These are phyloP conservation scores for Tagetes patula DNA, from an alignment of 129 eudicot species.

Conservation along the genomic window DNA sequence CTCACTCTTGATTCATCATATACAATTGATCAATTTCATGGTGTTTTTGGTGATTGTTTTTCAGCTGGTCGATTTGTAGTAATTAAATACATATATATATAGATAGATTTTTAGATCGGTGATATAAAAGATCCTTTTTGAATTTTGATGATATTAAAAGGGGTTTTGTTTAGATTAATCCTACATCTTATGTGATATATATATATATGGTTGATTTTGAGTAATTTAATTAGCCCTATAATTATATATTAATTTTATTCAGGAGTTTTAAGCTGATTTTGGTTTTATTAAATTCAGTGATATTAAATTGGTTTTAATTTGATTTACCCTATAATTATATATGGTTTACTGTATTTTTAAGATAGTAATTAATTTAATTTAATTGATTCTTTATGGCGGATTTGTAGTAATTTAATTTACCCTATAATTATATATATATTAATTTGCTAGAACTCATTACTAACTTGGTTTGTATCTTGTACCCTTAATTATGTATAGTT, in stretches of 20 bases:
- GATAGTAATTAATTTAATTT: too few relatives aligned
- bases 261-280: too few relatives aligned
- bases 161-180: background rate
- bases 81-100: background rate
- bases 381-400: background rate
- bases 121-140: background rate
- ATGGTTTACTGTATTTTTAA: too few relatives aligned
- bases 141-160: background rate
- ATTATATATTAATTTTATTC: too few relatives aligned
- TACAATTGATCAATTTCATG: too few relatives aligned
- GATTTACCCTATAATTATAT: too few relatives aligned
- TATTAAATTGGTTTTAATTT: too few relatives aligned
- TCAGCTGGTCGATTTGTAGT: background rate
- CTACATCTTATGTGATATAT: background rate
- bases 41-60: too few relatives aligned
- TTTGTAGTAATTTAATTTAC: background rate
- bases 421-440: background rate
- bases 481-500: constrained; percentile 24
- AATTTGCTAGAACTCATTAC: background rate
- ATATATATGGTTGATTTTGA: background rate
- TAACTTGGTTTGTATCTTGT: constrained; percentile 10
- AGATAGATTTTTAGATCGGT: too few relatives aligned
- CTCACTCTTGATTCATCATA: too few relatives aligned
- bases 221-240: background rate
- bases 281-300: too few relatives aligned